Conservation (phyloP, 495 filamentous ascomycete species). For the Acidiella bohemica region DNA sequence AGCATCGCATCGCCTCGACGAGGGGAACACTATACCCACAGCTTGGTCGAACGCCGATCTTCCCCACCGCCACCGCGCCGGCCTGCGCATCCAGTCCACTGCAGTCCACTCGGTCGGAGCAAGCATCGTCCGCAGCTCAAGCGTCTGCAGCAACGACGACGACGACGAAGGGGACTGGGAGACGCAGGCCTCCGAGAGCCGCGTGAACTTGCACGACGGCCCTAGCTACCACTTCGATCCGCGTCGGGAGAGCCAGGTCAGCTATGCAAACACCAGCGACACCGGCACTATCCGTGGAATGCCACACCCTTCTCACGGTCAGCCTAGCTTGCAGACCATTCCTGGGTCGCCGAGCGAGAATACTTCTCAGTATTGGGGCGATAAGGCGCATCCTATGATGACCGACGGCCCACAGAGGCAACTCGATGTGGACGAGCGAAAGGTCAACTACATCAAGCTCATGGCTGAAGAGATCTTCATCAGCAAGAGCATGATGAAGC, state of each 20-base stretch:
- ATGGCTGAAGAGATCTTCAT: too few relatives aligned
- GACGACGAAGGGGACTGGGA: not conserved
- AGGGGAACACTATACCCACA: not conserved
- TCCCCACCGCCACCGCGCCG: not conserved
- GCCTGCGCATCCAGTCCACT: not conserved
- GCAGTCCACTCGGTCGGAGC: too few relatives aligned
- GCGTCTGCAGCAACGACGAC: not conserved
- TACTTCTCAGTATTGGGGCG: not conserved
- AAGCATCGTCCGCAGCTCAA: not conserved
- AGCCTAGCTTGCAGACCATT: not conserved
- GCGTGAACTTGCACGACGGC: too few relatives aligned
- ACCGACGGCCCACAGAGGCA: not conserved
- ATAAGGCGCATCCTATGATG: not conserved
- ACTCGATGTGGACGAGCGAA: not conserved
- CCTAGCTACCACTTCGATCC: not conserved
- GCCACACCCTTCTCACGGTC: not conserved
- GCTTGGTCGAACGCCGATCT: constrained; percentile 8
- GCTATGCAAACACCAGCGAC: not conserved
- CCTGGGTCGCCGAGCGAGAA: not conserved
- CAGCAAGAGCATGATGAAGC: too few relatives aligned
- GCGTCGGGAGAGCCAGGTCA: not conserved
- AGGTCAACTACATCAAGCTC: too few relatives aligned
- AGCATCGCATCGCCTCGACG: too few relatives aligned
- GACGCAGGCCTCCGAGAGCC: not conserved
- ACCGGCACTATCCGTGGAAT: not conserved